phyloP scores from a whole-genome alignment of 306 rosid species.

The Citrullus amarus region DNA sequence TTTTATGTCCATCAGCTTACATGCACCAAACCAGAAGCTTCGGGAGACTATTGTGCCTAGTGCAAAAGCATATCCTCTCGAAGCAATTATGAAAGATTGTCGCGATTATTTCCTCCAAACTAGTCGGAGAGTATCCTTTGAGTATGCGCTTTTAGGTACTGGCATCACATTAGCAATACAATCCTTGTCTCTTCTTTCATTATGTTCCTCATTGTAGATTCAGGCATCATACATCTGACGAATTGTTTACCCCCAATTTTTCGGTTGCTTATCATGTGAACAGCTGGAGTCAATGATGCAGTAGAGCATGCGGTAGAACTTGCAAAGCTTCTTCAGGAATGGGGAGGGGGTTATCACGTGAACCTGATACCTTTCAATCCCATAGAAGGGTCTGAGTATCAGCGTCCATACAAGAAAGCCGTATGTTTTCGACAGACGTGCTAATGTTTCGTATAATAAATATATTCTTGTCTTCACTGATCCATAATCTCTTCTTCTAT shows the following conservation, averaged over 20 bases:
- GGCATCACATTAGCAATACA: conserved; percentile 2
- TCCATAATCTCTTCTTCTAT: conserved; percentile 2
- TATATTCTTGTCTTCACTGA: neutral
- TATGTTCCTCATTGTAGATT: neutral
- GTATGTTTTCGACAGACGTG: conserved; percentile 25
- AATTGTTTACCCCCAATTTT: neutral
- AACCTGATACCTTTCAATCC: conserved; percentile 96
- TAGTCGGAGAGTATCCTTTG: conserved; percentile 74
- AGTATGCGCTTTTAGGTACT: conserved; percentile 93
- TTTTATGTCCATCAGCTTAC: conserved; percentile 46
- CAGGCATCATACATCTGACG: neutral
- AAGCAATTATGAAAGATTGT: conserved; percentile 79
- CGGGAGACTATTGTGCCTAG: conserved; percentile 93
- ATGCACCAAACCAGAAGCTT: conserved; percentile 94
- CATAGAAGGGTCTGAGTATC: conserved; percentile 77
- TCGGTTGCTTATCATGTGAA: conserved; percentile 12
- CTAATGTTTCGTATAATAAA: neutral
- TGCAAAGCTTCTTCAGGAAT: conserved; percentile 58
- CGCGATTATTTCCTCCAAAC: conserved; percentile 62
- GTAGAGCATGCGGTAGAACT: conserved; percentile 79
- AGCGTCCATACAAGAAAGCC: conserved; percentile 72
- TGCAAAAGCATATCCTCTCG: conserved; percentile 86
- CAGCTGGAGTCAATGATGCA: conserved; percentile 90
- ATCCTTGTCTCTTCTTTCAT: neutral
- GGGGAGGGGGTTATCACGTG: conserved; percentile 65